A percentile compares a stretch with the other conserved stretches of the same genome.
These are phyloP conservation scores for Letharia columbiana DNA, from an alignment of 495 filamentous ascomycete genomes.

Conservation along the genomic window DNA sequence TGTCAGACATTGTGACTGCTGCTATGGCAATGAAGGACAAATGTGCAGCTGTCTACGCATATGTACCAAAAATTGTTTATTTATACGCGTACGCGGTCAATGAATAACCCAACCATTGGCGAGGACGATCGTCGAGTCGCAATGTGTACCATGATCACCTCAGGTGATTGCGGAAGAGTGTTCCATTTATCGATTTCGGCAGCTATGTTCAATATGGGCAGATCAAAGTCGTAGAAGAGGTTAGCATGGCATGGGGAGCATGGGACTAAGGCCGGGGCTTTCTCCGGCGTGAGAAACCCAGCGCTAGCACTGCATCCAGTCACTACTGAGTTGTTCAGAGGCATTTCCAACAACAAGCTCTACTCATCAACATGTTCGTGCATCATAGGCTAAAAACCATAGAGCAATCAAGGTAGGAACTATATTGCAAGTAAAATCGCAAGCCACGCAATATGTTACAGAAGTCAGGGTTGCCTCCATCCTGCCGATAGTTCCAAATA, in stretches of 20 bases:
- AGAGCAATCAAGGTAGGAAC: neutral
- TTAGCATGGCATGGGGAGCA: too few relatives aligned
- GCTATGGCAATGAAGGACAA: neutral
- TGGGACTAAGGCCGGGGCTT: too few relatives aligned
- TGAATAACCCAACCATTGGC: neutral
- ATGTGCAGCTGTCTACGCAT: neutral
- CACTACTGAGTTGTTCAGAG: too few relatives aligned
- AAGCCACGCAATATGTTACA: neutral
- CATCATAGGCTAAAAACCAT: neutral
- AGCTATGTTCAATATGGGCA: too few relatives aligned
- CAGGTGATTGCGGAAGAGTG: neutral
- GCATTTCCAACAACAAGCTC: too few relatives aligned
- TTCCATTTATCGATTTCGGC: too few relatives aligned
- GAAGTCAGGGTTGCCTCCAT: neutral
- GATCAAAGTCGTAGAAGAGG: too few relatives aligned
- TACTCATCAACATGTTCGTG: too few relatives aligned
- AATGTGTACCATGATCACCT: neutral
- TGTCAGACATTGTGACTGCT: conserved; percentile 1
- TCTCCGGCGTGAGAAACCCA: too few relatives aligned
- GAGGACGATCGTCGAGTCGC: neutral
- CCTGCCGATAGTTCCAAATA: neutral
- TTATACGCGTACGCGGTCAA: neutral
- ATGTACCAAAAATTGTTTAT: neutral
- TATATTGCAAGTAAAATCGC: neutral
- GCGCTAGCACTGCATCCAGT: too few relatives aligned